A percentile compares a stretch with the other conserved stretches of the same genome.
These are phyloP conservation scores for Grigorovia yakushimaensis DNA, from an alignment of 805 yeast genomes.

Conservation along the genomic window DNA sequence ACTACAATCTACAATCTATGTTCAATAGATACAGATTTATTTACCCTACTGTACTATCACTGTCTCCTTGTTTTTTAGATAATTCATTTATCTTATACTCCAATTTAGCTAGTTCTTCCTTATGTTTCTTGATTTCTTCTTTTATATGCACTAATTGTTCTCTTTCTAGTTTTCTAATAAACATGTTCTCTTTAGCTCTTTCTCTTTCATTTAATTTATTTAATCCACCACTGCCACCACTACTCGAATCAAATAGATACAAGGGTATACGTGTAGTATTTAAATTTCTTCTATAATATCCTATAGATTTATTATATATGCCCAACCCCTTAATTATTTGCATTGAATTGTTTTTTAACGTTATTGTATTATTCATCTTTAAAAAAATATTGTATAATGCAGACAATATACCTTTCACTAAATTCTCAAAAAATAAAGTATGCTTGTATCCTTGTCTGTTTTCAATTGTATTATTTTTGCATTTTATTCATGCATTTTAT, in stretches of 20 bases:
- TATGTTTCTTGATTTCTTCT: conserved; percentile 69
- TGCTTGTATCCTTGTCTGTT: too few species aligned
- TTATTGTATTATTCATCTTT: neutral
- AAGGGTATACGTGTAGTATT: neutral
- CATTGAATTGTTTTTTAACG: neutral
- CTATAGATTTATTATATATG: neutral
- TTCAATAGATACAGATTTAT: neutral
- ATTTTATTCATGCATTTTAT: too few species aligned
- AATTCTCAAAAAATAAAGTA: too few species aligned
- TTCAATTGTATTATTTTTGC: too few species aligned
- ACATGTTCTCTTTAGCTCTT: conserved; percentile 81
- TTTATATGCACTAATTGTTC: conserved; percentile 72
- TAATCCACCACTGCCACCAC: conserved; percentile 7
- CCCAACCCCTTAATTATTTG: neutral
- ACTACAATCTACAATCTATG: too few species aligned
- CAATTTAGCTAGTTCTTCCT: conserved; percentile 45
- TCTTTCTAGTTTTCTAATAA: conserved; percentile 79
- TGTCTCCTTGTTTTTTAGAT: conserved; percentile 8
- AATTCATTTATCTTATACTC: conserved; percentile 35
- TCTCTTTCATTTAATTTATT: conserved; percentile 77
- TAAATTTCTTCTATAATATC: neutral
- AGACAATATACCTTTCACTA: too few species aligned
- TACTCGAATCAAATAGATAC: neutral
- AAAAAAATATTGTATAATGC: neutral
- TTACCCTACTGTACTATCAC: neutral